A percentile compares a stretch with the other conserved stretches of the same genome.
phyloP scores from a whole-genome alignment of 345 rosid species.

The Eutrema yunnanense region DNA sequence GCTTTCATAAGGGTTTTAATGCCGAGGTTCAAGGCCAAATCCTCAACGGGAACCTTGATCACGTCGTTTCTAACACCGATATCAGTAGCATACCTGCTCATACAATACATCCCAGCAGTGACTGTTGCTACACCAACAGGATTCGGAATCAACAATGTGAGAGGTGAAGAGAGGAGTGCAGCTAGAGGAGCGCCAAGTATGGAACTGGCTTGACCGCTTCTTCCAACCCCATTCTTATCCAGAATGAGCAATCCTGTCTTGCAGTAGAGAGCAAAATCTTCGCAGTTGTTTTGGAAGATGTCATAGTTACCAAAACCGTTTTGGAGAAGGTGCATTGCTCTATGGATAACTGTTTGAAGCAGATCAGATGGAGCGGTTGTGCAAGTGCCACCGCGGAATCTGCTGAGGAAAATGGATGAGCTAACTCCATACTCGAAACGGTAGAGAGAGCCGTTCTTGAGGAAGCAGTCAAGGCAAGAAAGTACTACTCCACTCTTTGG shows the following conservation, averaged over 20 bases:
- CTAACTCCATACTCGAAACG: conserved; percentile 71
- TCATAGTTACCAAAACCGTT: conserved; percentile 95
- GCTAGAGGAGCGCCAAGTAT: conserved; percentile 82
- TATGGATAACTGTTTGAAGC: conserved; percentile 54
- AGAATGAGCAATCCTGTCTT: conserved; percentile 76
- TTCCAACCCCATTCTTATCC: conserved; percentile 74
- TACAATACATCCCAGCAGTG: conserved; percentile 91
- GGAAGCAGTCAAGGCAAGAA: conserved; percentile 90
- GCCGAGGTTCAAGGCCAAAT: conserved; percentile 20
- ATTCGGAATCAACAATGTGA: conserved; percentile 80
- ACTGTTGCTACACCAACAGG: conserved; percentile 91
- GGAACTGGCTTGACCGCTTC: conserved; percentile 86
- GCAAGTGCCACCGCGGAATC: conserved; percentile 89
- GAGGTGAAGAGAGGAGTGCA: conserved; percentile 81
- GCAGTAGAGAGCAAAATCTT: conserved; percentile 91
- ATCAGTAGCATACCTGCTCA: conserved; percentile 95
- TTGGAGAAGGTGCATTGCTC: conserved; percentile 96
- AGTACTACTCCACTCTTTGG: conserved; percentile 79
- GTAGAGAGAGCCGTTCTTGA: conserved; percentile 65
- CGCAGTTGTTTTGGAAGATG: conserved; percentile 82
- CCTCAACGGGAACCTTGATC: conserved; percentile 84
- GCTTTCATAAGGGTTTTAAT: conserved; percentile 3
- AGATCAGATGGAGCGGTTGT: conserved; percentile 71
- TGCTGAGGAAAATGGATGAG: conserved; percentile 65
- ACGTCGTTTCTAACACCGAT: conserved; percentile 84